Conservation (phyloP, 306 rosid genomes). For the Lablab purpureus region DNA sequence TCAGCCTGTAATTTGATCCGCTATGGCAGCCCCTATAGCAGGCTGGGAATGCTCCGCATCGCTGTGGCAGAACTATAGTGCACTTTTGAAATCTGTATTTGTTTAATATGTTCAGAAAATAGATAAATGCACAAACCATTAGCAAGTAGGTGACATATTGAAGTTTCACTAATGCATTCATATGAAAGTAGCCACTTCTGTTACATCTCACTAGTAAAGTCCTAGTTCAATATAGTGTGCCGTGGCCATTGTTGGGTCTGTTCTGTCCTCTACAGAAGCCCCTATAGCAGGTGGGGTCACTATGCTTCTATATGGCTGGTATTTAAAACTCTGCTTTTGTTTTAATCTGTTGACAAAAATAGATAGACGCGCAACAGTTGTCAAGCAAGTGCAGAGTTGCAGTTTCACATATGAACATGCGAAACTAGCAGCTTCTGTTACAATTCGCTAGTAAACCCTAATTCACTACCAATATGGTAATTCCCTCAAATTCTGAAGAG, state of each 20-base stretch:
- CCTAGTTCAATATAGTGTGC: background rate
- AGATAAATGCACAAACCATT: constrained; percentile 28
- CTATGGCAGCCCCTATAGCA: too few relatives aligned
- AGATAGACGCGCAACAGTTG: constrained; percentile 34
- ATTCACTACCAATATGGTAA: constrained; percentile 6
- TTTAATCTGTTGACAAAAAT: constrained; percentile 3
- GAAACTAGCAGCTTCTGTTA: constrained; percentile 17
- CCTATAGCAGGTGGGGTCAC: too few relatives aligned
- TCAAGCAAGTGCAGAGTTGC: constrained; percentile 24
- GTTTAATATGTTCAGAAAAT: background rate
- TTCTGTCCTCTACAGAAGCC: too few relatives aligned
- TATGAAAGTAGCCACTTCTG: constrained; percentile 16
- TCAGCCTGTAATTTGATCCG: too few relatives aligned
- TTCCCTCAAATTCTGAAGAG: constrained; percentile 36
- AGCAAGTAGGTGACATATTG: constrained; percentile 24
- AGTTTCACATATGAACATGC: constrained; percentile 25
- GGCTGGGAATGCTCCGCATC: too few relatives aligned
- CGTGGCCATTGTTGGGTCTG: too few relatives aligned
- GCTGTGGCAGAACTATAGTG: too few relatives aligned
- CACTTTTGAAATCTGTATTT: background rate
- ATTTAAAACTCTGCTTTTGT: background rate
- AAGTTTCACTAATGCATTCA: constrained; percentile 25
- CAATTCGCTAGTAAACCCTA: constrained; percentile 13
- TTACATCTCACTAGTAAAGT: constrained; percentile 24
- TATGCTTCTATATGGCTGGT: too few relatives aligned